Evolutionary conservation across 257 asterid genomes (phyloP), one percentile per base, ranked within the genome.

Genomic region (Salvia rosmarinus): DNA sequence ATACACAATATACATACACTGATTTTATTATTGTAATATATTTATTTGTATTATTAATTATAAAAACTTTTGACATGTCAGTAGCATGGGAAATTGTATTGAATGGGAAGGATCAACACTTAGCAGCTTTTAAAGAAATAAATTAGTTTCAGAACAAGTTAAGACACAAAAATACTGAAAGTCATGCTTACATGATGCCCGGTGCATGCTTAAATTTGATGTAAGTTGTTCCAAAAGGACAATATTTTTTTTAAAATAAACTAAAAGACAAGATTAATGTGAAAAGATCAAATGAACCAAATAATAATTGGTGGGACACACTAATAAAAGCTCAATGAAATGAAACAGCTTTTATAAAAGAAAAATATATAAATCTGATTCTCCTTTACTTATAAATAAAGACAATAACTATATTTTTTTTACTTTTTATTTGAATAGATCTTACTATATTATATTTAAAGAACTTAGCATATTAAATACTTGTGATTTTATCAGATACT

Each of bases 51-150:
- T 19, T 21, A 10, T 8, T 28, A 25, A 13, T 16, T 5, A 12
- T 52, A 1, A 21, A 50, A 58, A 4, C 3, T 60, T 39, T 74
- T 64, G 76, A 74, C 79, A 68, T 12, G 64, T 19, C 49, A 19
- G 46, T 10, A 67, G 80, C 59, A 20, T 72, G 32, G 43, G 60
- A 64, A 47, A 40, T 67, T 77, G 86, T 74, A 84, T 44, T 62
- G 9, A 70, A 66, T 67, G 23, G 39, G 54, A 58, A 68, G 54
- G 57, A 63, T 21, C 13, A 8, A 39, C 37, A 0, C 37, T 32
- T 4, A 79, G 67, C 62, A 64, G 64, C 82, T 40, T 70, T 67
- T 25, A 13, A 42, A 14, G 49, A 37, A 30, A 49, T 37, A 37
- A 9, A 8, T 77, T 71, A 35, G 55, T 73, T 63, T 71, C 43